Evolutionary conservation across 2,329 filamentous ascomycete genomes (phyloP).

Genomic region (Plenodomus biglobosus): DNA sequence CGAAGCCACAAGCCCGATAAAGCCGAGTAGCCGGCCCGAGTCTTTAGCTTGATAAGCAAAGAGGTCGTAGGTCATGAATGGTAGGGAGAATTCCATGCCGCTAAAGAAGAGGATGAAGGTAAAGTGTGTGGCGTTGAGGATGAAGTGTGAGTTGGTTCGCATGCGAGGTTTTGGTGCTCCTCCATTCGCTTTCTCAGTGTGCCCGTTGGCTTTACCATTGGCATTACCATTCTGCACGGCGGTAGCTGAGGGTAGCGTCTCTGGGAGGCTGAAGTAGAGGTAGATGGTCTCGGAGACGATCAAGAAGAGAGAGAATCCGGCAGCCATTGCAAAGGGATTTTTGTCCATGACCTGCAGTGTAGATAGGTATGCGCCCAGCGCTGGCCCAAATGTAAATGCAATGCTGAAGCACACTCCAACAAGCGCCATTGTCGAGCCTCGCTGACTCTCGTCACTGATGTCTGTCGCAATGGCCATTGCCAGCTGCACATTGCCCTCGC

Average conservation of each 20-base stretch:
- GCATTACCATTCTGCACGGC: conserved; percentile 14
- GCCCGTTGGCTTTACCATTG: conserved; percentile 23
- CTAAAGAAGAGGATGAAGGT: conserved; percentile 95
- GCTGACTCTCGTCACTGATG: conserved; percentile 80
- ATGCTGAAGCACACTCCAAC: conserved; percentile 96
- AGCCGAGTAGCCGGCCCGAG: conserved; percentile 84
- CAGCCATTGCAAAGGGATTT: conserved; percentile 93
- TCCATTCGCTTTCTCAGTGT: conserved; percentile 17
- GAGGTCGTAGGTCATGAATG: conserved; percentile 95
- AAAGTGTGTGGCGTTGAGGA: conserved; percentile 86
- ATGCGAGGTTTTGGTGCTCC: conserved; percentile 25
- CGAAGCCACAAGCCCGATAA: conserved; percentile 86
- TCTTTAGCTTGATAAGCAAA: conserved; percentile 78
- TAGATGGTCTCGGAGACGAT: conserved; percentile 88
- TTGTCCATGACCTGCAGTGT: conserved; percentile 74
- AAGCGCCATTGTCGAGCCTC: conserved; percentile 91
- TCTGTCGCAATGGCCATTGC: conserved; percentile 96
- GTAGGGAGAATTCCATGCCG: conserved; percentile 95
- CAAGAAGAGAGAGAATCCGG: conserved; percentile 80
- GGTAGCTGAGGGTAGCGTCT: conserved; percentile 68
- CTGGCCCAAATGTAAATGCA: conserved; percentile 94
- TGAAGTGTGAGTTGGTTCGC: conserved; percentile 77
- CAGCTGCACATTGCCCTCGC: conserved; percentile 95
- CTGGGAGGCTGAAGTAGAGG: conserved; percentile 79
- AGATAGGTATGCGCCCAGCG: conserved; percentile 83